phyloP scores from a whole-genome alignment of 257 asterid species.

The Fraxinus americana region DNA sequence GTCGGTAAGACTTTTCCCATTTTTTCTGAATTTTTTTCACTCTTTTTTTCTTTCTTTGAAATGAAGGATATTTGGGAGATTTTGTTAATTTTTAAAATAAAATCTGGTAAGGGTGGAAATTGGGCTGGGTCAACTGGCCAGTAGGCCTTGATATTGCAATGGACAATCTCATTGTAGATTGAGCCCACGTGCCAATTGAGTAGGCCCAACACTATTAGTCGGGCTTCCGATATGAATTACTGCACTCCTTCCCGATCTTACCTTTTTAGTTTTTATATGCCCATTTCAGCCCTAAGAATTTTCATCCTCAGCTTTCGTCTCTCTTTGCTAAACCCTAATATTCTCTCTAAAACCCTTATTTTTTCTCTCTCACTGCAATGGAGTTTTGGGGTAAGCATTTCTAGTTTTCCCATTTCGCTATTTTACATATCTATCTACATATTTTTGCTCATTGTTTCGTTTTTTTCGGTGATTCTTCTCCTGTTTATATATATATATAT shows the following conservation, averaged over 20 bases:
- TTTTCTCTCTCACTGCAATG: slow-evolving; percentile 34
- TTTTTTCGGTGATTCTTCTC: neutral
- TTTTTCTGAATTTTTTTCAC: too few relatives aligned
- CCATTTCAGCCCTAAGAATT: slow-evolving; percentile 8
- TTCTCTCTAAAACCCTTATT: slow-evolving; percentile 28
- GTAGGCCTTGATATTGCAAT: too few relatives aligned
- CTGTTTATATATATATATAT: neutral
- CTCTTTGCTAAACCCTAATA: slow-evolving; percentile 28
- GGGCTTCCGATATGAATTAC: neutral
- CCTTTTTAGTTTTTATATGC: neutral
- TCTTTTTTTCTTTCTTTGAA: too few relatives aligned
- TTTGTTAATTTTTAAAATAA: too few relatives aligned
- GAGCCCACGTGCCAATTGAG: neutral
- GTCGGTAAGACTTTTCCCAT: too few relatives aligned
- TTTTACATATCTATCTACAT: neutral
- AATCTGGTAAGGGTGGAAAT: too few relatives aligned
- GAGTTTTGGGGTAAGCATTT: slow-evolving; percentile 67
- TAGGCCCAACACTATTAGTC: neutral
- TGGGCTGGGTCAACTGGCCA: too few relatives aligned
- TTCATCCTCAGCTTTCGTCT: neutral
- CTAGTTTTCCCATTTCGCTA: neutral
- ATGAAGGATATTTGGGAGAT: too few relatives aligned
- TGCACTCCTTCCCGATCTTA: neutral
- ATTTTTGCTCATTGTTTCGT: neutral
- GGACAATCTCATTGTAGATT: neutral